Base-by-base conservation (phyloP, 352 stramenopile genomes). In the Halophytophthora batemanensis region DNA sequence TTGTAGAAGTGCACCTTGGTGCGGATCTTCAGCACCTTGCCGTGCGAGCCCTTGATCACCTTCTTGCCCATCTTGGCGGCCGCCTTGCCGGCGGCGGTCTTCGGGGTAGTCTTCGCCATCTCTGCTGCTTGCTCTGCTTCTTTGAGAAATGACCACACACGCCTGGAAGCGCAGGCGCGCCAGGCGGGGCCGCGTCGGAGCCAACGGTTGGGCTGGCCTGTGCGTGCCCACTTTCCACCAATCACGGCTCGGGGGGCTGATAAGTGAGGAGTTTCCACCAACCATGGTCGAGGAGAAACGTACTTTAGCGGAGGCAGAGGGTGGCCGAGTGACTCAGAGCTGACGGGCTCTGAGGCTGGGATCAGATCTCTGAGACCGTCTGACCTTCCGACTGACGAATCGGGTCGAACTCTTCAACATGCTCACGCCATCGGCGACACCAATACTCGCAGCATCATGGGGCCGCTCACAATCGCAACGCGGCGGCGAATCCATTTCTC, bases 1-100 rank as follows among this genome's bases (percentile, higher is more conserved):
- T 96, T 95, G 96, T 99, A 99, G 86, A 99, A 99, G 88, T 99
- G 96, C 71, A 98, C 93, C 79, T 98, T 99, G 65, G 88, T 99
- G 91, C 97, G 96, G 74, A 99, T 97, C 73, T 98, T 96, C 35
- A 97, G 96, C 70, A 94, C 96, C 87, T 98, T 98, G 72, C 97
- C 98, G 64, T 97, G 87, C 51, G 86, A 92, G 73, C 95, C 95
- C 85, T 98, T 98, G 56, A 96, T 93, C 50, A 98, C 75, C 75
- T 97, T 96, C 72, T 97, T 97, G 55, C 88, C 88, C 50, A 97
- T 79, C 56, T 94, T 87, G 62, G 86, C 77, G 78, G 96, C 96
- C 75, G 95, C 96, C 74, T 95, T 93, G 85, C 81, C 80, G 64
- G 81, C 86, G 57, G 75, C 57, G 47, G 75, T 92, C 85, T 95